Base-by-base conservation (phyloP, 2,329 filamentous ascomycete genomes). In the Coniochaeta sp. region DNA sequence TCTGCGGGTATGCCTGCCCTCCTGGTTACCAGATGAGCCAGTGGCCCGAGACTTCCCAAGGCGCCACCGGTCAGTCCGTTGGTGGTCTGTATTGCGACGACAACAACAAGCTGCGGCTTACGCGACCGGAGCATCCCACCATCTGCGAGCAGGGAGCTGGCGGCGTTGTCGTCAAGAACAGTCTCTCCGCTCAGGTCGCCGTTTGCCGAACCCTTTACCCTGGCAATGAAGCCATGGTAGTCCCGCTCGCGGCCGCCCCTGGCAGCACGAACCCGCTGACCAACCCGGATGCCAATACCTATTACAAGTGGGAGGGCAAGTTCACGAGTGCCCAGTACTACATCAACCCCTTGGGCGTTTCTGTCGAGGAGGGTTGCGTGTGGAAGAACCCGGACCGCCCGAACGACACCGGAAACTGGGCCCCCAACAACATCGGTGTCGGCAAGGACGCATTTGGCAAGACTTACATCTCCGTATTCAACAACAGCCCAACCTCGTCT, bases 171-270 rank as follows among this genome's bases (percentile, higher is more conserved):
- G 81, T 96, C 54, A 65, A 85, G 68, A 99, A 96, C 78, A 82
- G 85, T 51, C 77, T 96, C 30, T 64, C 69, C 48, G 65, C 80
- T 32, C 71, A 79, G 40, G 86, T 89, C 26, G 79, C 86, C 42
- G 80, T 95, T 60, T 99, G 94, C 82, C 90, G 90, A 69, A 97
- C 94, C 58, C 91, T 96, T 69, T 99, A 99, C 72, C 94, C 94
- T 56, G 92, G 91, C 65, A 91, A 84, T 53, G 94, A 99, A 75
- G 78, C 78, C 61, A 92, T 96, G 83, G 89, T 87, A 51, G 79
- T 97, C 53, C 89, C 92, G 45, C 73, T 91, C 46, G 71, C 82
- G 53, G 77, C 86, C 40, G 58, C 69, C 5, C 71, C 87, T 50
- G 87, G 87, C 53, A 62, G 71, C 48, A 78, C 71, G 24, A 72